phyloP scores from a whole-genome alignment of 2,329 filamentous ascomycete species.

The Cladosporium cucumerinum region DNA sequence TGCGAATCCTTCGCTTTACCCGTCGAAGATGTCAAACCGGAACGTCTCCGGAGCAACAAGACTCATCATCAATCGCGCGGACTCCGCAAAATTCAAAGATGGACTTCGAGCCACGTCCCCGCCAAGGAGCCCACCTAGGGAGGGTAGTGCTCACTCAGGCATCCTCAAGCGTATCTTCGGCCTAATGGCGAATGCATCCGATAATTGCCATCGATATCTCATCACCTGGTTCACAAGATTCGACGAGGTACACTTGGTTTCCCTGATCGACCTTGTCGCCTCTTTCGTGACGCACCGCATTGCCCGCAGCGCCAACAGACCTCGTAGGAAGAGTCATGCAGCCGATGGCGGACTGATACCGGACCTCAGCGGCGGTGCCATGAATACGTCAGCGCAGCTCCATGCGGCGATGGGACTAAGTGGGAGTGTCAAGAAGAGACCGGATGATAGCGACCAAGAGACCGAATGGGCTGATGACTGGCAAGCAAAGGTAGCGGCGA shows the following conservation, averaged over 20 bases:
- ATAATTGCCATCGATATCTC: constrained; percentile 71
- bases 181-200: constrained; percentile 70
- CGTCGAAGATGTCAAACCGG: constrained; percentile 25
- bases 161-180: constrained; percentile 84
- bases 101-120: constrained; percentile 6
- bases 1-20: constrained; percentile 71
- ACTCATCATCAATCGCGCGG: not conserved
- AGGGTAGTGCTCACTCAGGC: constrained; percentile 58
- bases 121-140: constrained; percentile 3
- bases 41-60: not conserved
- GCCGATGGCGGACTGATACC: constrained; percentile 68
- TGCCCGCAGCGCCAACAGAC: constrained; percentile 66
- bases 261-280: constrained; percentile 71
- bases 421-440: constrained; percentile 46
- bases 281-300: constrained; percentile 80
- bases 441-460: constrained; percentile 52
- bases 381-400: constrained; percentile 62
- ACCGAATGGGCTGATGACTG: constrained; percentile 75
- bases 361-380: constrained; percentile 63
- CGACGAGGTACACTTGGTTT: constrained; percentile 64
- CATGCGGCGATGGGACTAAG: constrained; percentile 69
- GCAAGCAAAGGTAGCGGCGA: constrained; percentile 79
- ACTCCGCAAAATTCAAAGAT: not conserved
- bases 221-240: constrained; percentile 75
- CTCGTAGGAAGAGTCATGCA: constrained; percentile 58